Evolutionary conservation across 345 rosid species (phyloP), one percentile per base, ranked within the genome.

Genomic region (Camelina sativa): DNA sequence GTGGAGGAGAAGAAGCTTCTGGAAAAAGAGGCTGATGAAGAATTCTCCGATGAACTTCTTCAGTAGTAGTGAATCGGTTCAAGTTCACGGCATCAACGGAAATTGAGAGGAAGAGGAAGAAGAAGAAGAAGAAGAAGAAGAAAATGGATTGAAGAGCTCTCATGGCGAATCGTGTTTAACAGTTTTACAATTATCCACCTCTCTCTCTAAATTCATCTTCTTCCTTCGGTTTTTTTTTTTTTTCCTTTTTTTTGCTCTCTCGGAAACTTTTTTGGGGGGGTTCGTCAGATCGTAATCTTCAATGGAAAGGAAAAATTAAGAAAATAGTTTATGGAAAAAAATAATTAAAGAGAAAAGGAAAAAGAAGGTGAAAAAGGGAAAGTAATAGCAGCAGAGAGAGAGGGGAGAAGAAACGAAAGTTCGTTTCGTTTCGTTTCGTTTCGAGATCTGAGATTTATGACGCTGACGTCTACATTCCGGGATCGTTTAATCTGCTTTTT

Each of bases 11-110:
- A 0, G 89, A 67, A 72, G 46, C 64, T 1, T 41, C 96, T 11
- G 98, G 97, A 41, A 85, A 91, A 65, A 93, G 71, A 44, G 98
- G 98, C 79, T 93, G 97, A 71, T 93, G 98, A 32, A 93, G 89
- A 74, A 93, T 78, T 78, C 98, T 83, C 17, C 98, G 81, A 58
- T 72, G 82, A 75, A 55, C 0, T 1, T 34, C 23, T 65, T 62
- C 59, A 20, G 22, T 20, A 62, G 8, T 64, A 15, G 13, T 44
- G 41, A 62, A 41, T 53, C 44, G 76, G 40, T 47, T 65, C 8
- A 50, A n/a, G 44, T 50, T 47, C 7, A 40, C 47, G 65, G 34
- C 77, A 40, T 32, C 13, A 54, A 56, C 65, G 67, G 58, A 38
- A 38, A 66, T 38, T 38, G 30, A 28, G 67, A 54, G 66, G 19